Base-by-base conservation (phyloP, 768 basidiomycete species). In the Rhizopogon vesiculosus region DNA sequence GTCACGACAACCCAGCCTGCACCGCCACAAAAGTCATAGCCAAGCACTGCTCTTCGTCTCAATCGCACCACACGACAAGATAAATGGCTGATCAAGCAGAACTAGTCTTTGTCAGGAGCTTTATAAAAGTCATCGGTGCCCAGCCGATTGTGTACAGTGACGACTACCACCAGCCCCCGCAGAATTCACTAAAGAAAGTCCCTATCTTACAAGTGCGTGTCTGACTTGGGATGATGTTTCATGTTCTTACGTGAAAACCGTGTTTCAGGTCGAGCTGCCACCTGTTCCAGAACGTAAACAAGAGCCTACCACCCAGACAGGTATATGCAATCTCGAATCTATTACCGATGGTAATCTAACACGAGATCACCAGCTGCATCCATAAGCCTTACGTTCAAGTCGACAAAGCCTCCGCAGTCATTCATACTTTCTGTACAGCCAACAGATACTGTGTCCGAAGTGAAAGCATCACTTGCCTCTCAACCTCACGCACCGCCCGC, bases 371-470 rank as follows among this genome's bases (percentile, higher is more conserved):
- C 50, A 70, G 64, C 33, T 35, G 49, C 59, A 54, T 42, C 55
- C 22, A 72, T 98, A 61, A 76, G 76, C 19, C 72, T 99, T 61
- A 88, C 84, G 51, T 84, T 99, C 80, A 98, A 97, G 73, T 97
- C 92, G 46, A 76, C 85, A 65, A 98, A 98, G 67, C 97, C 97
- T 1, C 75, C 91, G 22, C 80, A 85, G 45, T 74, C 86, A 0
- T 89, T 89, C 74, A 77, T 83, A 29, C 77, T 98, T 60, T 68
- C 83, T 45, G 81, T 91, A 12, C 83, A 86, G 46, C 81, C 84
- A 38, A 87, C 92, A n/a, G 92, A 97, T 68, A 82, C 93, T 50
- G 83, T 99, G 71, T 72, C 81, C 42, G 69, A 83, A 44, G 83
- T 98, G 69, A 99, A 98, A 70, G 65, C 78, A 2, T 84, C 83